Evolutionary conservation across 352 stramenopile species (phyloP), one percentile per base, ranked within the genome.

Genomic region (Pythium sukuiense): DNA sequence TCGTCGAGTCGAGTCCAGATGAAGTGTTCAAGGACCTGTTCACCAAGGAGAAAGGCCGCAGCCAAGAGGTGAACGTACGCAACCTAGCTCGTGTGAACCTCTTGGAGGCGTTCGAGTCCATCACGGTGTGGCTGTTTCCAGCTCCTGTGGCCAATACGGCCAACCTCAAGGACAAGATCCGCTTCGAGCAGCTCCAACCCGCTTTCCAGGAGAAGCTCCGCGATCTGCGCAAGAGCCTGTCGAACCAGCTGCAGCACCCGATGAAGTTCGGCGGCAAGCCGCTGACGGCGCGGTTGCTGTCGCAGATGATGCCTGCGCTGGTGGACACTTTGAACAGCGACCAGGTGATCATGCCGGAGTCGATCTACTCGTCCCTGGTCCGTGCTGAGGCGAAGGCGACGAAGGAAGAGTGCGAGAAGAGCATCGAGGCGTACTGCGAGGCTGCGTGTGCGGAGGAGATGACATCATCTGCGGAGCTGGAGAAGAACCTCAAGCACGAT

Each of bases 281-380:
- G 5, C 63, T 96, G 30, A 94, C 87, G 2, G 87, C 82, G 0
- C 82, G 80, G 26, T 76, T 90, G 52, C 69, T 96, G 32, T 78
- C 80, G 6, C 74, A 91, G 69, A 82, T 96, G 70, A 90, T 96
- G 77, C 87, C 84, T 30, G 74, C 73, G 20, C 54, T 93, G 14
- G 80, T 91, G 3, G 83, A 94, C 55, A 91, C 83, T 7, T 59
- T 96, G n/a, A 94, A 96, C 65, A 90, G 87, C 27, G 87, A 96
- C 61, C 72, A 90, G 66, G 77, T 96, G 9, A 96, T 96, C 59
- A 92, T 96, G 87, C 87, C 87, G 0, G 87, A 94, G 68, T 94
- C 87, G 4, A 96, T 96, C 67, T 96, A 93, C 62, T 87, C 87
- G 53, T 93, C 85, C 1, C 90, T 96, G 74, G 85, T 93, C 32